These are phyloP conservation scores for Zoysia pacifica DNA, from an alignment of 176 grass and related monocot species.

Conservation along the genomic window DNA sequence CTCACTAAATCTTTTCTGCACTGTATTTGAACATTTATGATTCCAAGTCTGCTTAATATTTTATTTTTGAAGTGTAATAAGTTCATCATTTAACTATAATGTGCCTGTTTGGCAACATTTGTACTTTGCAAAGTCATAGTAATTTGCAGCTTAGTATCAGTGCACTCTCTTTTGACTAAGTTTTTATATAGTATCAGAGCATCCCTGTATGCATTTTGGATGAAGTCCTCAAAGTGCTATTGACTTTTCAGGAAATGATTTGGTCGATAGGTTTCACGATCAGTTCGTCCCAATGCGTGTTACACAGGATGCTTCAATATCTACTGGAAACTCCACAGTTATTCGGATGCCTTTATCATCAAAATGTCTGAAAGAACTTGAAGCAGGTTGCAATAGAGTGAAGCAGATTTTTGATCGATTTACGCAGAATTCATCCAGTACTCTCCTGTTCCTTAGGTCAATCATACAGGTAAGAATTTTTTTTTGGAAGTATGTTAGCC, in stretches of 20 bases:
- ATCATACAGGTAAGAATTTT: constrained; percentile 73
- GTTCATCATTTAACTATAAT: constrained; percentile 11
- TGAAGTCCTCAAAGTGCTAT: constrained; percentile 18
- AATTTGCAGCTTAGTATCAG: background rate
- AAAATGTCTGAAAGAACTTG: constrained; percentile 79
- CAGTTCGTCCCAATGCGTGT: constrained; percentile 89
- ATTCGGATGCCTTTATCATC: constrained; percentile 95
- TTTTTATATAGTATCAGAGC: background rate
- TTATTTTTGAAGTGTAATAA: constrained; percentile 22
- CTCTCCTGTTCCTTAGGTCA: constrained; percentile 76
- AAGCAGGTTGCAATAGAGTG: constrained; percentile 78
- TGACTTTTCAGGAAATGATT: constrained; percentile 78
- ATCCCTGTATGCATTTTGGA: background rate
- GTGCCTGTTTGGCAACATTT: constrained; percentile 19
- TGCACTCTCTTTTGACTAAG: background rate
- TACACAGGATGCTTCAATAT: constrained; percentile 68
- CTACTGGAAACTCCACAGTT: constrained; percentile 77
- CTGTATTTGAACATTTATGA: background rate
- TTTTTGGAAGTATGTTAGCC: constrained; percentile 16
- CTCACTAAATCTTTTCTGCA: background rate
- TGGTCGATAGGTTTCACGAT: constrained; percentile 89
- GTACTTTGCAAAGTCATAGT: constrained; percentile 9
- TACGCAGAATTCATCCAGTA: constrained; percentile 75
- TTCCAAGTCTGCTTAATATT: constrained; percentile 16
- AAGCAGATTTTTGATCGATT: constrained; percentile 88